Evolutionary conservation across 306 rosid species (phyloP).

Genomic region (Cucurbita ficifolia): DNA sequence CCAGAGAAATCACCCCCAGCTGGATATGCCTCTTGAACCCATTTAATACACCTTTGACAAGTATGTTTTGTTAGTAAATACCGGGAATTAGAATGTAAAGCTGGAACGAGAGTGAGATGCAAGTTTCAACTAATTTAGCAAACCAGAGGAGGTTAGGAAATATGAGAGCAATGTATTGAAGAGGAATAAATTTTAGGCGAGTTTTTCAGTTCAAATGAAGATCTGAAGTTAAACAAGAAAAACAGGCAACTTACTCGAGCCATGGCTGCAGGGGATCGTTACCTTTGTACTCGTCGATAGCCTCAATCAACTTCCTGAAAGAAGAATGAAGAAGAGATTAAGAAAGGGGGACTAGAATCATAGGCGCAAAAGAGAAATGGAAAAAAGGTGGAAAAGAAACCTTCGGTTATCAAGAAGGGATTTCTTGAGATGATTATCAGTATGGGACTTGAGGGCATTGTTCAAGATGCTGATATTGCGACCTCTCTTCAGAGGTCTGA

Average conservation of each 20-base stretch:
- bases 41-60: constrained; percentile 63
- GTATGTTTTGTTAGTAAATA: not conserved
- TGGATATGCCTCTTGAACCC: constrained; percentile 94
- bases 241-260: constrained; percentile 48
- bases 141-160: not conserved
- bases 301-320: constrained; percentile 48
- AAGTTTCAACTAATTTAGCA: not conserved
- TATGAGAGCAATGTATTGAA: not conserved
- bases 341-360: not conserved
- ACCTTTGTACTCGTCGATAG: constrained; percentile 57
- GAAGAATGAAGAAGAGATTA: not conserved
- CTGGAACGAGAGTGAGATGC: not conserved
- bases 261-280: constrained; percentile 89
- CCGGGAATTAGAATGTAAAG: not conserved
- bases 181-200: too few species aligned
- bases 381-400: constrained; percentile 7
- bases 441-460: constrained; percentile 48
- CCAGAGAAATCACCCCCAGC: constrained; percentile 87
- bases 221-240: not conserved
- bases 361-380: not conserved
- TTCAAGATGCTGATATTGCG: constrained; percentile 58
- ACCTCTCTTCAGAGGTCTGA: constrained; percentile 85
- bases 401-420: constrained; percentile 45
- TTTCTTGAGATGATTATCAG: constrained; percentile 40
- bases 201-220: not conserved